Percentiles rank a stretch among this genome's conserved stretches.
Conservation (phyloP, 352 stramenopile genomes). For the Globisporangium echinulatum region DNA sequence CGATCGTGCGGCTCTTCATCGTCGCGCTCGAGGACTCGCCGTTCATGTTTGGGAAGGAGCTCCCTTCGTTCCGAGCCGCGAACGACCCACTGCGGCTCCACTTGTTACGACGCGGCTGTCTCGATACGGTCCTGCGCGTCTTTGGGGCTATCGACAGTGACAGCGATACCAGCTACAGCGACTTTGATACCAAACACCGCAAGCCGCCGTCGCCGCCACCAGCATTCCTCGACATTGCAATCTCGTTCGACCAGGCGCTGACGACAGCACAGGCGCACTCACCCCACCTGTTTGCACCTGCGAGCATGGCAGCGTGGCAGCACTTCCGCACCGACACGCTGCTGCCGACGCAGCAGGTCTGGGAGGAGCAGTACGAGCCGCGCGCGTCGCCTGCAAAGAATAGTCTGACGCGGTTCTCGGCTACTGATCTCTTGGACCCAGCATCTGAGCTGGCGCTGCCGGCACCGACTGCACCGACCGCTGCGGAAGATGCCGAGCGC, state of each 20-base stretch:
- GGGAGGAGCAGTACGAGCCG: conserved; percentile 53
- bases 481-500: conserved; percentile 6
- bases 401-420: conserved; percentile 2
- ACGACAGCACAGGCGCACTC: conserved; percentile 52
- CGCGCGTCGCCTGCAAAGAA: neutral
- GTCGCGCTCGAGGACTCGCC: conserved; percentile 73
- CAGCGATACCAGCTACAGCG: too few species aligned
- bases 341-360: conserved; percentile 53
- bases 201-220: conserved; percentile 22
- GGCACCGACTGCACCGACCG: neutral
- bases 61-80: conserved; percentile 47
- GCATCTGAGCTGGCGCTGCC: conserved; percentile 1
- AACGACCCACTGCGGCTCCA: conserved; percentile 50
- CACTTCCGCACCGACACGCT: conserved; percentile 41
- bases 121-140: conserved; percentile 34
- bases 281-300: conserved; percentile 31
- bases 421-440: conserved; percentile 6
- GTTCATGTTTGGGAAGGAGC: conserved; percentile 75
- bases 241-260: conserved; percentile 70
- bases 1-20: conserved; percentile 63
- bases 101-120: conserved; percentile 37
- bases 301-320: conserved; percentile 35
- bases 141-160: conserved; percentile 12
- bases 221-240: conserved; percentile 62
- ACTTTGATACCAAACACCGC: conserved; percentile 4